Conservation (phyloP, 352 stramenopile species). For the Pythium myriotylum region DNA sequence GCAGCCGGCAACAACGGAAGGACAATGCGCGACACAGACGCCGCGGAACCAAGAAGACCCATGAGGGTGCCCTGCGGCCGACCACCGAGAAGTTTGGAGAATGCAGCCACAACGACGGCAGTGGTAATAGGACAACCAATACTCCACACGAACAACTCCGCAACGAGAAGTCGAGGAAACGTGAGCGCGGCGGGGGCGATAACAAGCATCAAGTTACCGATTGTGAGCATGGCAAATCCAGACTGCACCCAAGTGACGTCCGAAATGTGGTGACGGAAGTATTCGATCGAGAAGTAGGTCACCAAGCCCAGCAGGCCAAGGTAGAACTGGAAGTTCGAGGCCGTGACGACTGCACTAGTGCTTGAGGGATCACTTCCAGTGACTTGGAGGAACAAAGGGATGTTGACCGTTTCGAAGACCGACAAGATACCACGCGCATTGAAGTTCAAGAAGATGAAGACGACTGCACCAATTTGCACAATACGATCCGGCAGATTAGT, state of each 20-base stretch:
- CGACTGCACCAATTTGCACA: constrained; percentile 67
- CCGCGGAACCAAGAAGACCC: constrained; percentile 72
- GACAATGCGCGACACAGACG: constrained; percentile 75
- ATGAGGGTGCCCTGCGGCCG: constrained; percentile 81
- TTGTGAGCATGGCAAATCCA: constrained; percentile 64
- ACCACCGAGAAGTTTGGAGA: constrained; percentile 76
- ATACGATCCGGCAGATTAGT: constrained; percentile 65
- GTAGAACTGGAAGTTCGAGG: constrained; percentile 86
- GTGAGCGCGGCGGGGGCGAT: constrained; percentile 43
- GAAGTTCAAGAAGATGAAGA: constrained; percentile 87
- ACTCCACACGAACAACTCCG: constrained; percentile 79
- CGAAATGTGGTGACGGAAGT: constrained; percentile 64
- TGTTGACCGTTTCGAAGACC: constrained; percentile 86
- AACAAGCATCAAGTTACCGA: constrained; percentile 62
- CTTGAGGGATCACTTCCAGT: constrained; percentile 62
- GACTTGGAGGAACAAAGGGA: constrained; percentile 75
- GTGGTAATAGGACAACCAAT: constrained; percentile 81
- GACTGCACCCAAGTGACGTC: constrained; percentile 75
- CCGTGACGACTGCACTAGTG: constrained; percentile 53
- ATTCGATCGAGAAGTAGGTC: constrained; percentile 81
- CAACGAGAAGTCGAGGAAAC: constrained; percentile 54
- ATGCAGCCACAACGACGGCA: constrained; percentile 71
- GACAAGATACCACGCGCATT: constrained; percentile 74
- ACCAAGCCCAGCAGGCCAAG: constrained; percentile 71
- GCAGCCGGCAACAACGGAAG: constrained; percentile 71